Evolutionary conservation across 768 basidiomycete genomes (phyloP).

Genomic region (Rhodosporidiobolus odoratus): DNA sequence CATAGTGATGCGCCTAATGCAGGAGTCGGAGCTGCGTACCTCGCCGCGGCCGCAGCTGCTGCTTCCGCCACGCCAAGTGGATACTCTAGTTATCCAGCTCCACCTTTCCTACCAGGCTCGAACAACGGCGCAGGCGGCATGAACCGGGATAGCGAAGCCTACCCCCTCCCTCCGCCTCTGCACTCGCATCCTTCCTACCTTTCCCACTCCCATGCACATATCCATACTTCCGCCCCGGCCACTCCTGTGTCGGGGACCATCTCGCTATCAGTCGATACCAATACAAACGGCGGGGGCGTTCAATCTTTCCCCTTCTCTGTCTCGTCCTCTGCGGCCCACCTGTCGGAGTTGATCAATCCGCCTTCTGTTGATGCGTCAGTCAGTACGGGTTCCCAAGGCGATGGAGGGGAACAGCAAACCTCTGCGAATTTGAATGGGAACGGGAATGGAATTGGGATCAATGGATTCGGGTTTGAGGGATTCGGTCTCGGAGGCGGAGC

Average conservation of each 20-base stretch:
- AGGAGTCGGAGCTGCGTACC: too few relatives aligned
- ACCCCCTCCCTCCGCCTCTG: slow-evolving; percentile 19
- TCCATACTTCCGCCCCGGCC: background rate
- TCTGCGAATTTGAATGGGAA: too few relatives aligned
- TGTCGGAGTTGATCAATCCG: slow-evolving; percentile 28
- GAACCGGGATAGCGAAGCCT: slow-evolving; percentile 17
- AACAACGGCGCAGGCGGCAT: background rate
- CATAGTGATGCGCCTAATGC: too few relatives aligned
- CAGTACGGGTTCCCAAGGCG: too few relatives aligned
- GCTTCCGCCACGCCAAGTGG: too few relatives aligned
- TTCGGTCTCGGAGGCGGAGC: background rate
- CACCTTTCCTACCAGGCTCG: background rate
- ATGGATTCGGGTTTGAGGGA: too few relatives aligned
- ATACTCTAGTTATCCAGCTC: too few relatives aligned
- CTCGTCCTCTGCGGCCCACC: slow-evolving; percentile 5
- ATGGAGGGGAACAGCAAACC: too few relatives aligned
- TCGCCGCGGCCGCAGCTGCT: too few relatives aligned
- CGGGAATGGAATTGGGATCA: too few relatives aligned
- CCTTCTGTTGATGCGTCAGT: background rate
- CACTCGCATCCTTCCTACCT: background rate
- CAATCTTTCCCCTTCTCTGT: slow-evolving; percentile 29
- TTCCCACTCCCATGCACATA: background rate
- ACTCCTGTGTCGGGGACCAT: background rate
- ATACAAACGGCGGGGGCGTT: background rate
- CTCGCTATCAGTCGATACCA: background rate